A percentile compares a stretch with the other conserved stretches of the same genome.
Evolutionary conservation across 2,329 filamentous ascomycete species (phyloP).

Genomic region (Pseudogymnoascus verrucosus): DNA sequence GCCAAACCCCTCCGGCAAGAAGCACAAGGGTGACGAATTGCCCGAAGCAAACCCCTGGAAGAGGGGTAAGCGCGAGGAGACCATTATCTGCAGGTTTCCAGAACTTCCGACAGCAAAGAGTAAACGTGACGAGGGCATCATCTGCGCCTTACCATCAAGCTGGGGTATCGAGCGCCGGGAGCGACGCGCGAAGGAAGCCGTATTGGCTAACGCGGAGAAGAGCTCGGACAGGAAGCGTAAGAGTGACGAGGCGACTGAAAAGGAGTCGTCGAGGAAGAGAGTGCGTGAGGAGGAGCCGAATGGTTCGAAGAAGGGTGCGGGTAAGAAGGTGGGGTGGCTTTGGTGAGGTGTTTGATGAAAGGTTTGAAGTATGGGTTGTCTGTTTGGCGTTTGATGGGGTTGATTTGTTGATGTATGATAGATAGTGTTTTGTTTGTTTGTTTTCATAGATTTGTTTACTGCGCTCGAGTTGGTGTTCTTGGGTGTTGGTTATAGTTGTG

Average conservation of each 20-base stretch:
- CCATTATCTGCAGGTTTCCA: not conserved
- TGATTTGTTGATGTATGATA: not conserved
- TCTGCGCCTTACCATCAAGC: not conserved
- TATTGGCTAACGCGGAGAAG: not conserved
- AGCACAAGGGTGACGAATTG: not conserved
- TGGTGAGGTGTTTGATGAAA: not conserved
- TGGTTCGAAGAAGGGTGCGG: not conserved
- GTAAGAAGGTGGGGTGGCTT: not conserved
- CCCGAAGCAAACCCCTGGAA: not conserved
- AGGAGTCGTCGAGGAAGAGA: not conserved
- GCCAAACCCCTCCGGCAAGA: not conserved
- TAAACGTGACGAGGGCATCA: too few species aligned
- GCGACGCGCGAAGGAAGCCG: not conserved
- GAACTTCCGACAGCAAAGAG: not conserved
- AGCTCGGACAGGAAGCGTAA: not conserved
- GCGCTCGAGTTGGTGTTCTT: not conserved
- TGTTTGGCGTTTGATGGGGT: not conserved
- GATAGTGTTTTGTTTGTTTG: not conserved
- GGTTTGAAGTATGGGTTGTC: not conserved
- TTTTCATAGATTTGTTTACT: not conserved
- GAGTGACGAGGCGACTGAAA: not conserved
- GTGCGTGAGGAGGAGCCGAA: not conserved
- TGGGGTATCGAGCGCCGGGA: not conserved
- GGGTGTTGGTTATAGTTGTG: not conserved
- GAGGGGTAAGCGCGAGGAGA: not conserved